These are phyloP conservation scores for Raffaelea arxii DNA, from an alignment of 2,329 filamentous ascomycete species.

Conservation along the genomic window DNA sequence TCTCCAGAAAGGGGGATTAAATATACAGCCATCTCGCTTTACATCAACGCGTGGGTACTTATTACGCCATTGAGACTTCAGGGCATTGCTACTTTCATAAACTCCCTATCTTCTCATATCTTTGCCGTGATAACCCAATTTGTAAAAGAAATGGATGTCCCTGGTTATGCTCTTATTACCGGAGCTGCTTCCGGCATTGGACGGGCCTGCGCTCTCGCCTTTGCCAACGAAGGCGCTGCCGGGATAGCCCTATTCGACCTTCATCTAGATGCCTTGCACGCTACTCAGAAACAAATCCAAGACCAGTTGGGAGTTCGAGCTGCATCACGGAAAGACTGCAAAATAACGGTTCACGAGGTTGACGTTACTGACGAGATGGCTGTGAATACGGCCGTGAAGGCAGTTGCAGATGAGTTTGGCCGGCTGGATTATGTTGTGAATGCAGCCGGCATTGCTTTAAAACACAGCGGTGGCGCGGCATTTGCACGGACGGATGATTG, in stretches of 20 bases:
- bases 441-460: constrained; percentile 27
- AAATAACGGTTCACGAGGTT: not conserved
- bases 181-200: constrained; percentile 23
- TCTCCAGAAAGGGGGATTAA: no score
- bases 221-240: constrained; percentile 18
- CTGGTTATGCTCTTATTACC: constrained; percentile 21
- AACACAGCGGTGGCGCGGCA: constrained; percentile 25
- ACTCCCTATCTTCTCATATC: no score
- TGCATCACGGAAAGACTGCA: not conserved
- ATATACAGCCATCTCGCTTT: no score
- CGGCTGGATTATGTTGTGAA: constrained; percentile 31
- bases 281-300: constrained; percentile 15
- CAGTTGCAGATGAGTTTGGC: constrained; percentile 20
- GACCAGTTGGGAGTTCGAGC: not conserved
- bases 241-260: constrained; percentile 20
- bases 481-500: constrained; percentile 26
- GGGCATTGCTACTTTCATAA: no score
- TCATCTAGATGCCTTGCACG: constrained; percentile 11
- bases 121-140: no score
- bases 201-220: constrained; percentile 18
- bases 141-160: constrained; percentile 19
- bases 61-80: no score
- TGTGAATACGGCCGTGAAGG: constrained; percentile 17
- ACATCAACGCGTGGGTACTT: no score
- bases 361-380: constrained; percentile 28